Base-by-base conservation (phyloP, 75 land plant species). In the Pinus albicaulis region DNA sequence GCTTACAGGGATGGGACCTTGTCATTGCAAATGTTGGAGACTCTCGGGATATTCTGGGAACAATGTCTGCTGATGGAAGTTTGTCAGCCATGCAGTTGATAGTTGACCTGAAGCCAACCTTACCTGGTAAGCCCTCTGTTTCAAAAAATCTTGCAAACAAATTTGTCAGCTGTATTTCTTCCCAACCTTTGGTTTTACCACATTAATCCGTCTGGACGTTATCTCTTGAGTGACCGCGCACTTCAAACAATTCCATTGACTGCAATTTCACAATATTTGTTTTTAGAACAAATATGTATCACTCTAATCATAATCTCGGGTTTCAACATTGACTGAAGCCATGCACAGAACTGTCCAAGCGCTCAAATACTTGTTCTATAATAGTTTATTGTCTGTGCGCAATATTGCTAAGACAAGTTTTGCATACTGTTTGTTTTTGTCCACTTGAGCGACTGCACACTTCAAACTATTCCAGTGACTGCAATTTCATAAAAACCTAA, bases 11-110 rank as follows among this genome's bases (percentile, higher is more conserved):
- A 31, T 41, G 34, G 41, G 69, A 65, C 36, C 69, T 93, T 26
- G 75, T 85, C 1, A 72, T 91, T 5, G 96, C 91, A 74, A 93
- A 93, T 73, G 90, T 93, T 61, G 96, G 93, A 12, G 96, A 93
- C 73, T 93, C 96, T 19, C 87, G 96, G 28, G 96, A 91, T 59
- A 90, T 93, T 3, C 71, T 93, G 72, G 96, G 86, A 25, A 91
- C 89, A 20, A 77, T 79, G 15, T 74, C 83, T 20, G 91, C 83
- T 57, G 89, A 89, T 75, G 88, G 86, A 57, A 82, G 74, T 77
- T 75, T 91, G 75, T 79, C 83, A 28, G 72, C 96, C 20, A 38
- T 89, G 73, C 99, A 91, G 79, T 83, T 96, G 81, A 96, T 93
- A 88, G 61, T 85, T 93, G 17, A 93, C 90, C 83, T 82, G 72